These are phyloP conservation scores for Chaetomium strumarium DNA, from an alignment of 2,329 filamentous ascomycete genomes.

Conservation along the genomic window DNA sequence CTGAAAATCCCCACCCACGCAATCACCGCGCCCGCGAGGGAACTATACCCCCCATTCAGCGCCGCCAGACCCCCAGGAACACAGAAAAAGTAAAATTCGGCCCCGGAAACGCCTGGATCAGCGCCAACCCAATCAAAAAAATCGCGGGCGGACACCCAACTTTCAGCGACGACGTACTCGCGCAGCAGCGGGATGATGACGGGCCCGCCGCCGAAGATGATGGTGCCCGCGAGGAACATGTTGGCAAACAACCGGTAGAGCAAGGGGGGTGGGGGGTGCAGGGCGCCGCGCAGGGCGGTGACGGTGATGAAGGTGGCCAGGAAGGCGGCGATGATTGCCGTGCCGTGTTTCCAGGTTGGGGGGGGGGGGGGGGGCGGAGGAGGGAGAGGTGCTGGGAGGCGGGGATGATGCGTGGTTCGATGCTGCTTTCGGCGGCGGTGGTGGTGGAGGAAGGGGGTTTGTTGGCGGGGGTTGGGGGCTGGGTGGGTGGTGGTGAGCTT, in stretches of 20 bases:
- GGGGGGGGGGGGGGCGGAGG: too few species aligned
- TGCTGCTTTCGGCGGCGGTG: too few species aligned
- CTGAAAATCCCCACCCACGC: constrained; percentile 48
- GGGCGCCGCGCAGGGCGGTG: constrained; percentile 45
- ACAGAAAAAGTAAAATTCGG: constrained; percentile 44
- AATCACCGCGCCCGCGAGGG: constrained; percentile 43
- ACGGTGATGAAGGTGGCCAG: constrained; percentile 51
- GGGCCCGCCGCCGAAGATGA: constrained; percentile 59
- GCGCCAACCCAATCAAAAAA: constrained; percentile 67
- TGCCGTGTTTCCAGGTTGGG: constrained; percentile 41
- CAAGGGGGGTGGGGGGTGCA: constrained; percentile 27
- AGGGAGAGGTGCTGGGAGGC: constrained; percentile 32
- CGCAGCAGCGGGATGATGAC: constrained; percentile 59
- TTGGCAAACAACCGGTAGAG: constrained; percentile 61
- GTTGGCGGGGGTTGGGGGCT: too few species aligned
- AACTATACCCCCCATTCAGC: constrained; percentile 30
- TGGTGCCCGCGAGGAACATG: constrained; percentile 67
- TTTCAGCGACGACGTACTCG: constrained; percentile 58
- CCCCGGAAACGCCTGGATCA: constrained; percentile 62
- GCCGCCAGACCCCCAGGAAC: constrained; percentile 50
- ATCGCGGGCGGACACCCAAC: constrained; percentile 65
- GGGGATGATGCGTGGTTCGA: constrained; percentile 29
- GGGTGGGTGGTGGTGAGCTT: too few species aligned
- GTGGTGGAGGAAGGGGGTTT: too few species aligned
- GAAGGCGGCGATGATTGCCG: constrained; percentile 42